Evolutionary conservation across 2,329 filamentous ascomycete species (phyloP).

Genomic region (Ceratocystis alfenasii): DNA sequence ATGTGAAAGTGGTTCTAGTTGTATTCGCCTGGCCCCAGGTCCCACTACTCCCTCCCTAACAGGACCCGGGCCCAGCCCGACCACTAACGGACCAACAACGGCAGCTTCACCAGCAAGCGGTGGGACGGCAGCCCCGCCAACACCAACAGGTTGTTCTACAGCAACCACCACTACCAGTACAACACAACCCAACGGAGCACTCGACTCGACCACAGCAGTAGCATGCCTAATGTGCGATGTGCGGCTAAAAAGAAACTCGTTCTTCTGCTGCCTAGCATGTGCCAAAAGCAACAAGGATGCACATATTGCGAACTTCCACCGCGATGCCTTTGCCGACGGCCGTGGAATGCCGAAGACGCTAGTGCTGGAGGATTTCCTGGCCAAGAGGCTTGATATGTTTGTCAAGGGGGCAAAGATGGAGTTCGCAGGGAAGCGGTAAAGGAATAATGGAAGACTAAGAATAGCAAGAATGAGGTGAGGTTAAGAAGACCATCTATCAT

Average conservation of each 20-base stretch:
- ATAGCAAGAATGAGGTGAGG: neutral
- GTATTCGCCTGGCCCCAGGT: slow-evolving; percentile 16
- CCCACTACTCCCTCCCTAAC: neutral
- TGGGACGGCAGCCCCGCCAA: neutral
- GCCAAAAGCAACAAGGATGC: slow-evolving; percentile 22
- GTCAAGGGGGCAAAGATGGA: slow-evolving; percentile 21
- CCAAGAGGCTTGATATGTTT: slow-evolving; percentile 18
- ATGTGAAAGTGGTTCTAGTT: slow-evolving; percentile 21
- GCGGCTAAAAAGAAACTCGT: slow-evolving; percentile 20
- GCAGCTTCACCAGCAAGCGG: neutral
- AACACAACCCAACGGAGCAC: neutral
- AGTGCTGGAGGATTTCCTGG: slow-evolving; percentile 19
- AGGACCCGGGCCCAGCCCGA: neutral
- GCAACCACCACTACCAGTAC: neutral
- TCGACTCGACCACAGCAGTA: slow-evolving; percentile 18
- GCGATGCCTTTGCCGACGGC: slow-evolving; percentile 17
- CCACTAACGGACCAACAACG: neutral
- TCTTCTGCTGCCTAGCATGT: slow-evolving; percentile 22
- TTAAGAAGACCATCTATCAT: neutral
- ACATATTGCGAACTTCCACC: slow-evolving; percentile 21
- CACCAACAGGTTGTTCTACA: neutral
- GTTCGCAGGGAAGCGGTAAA: slow-evolving; percentile 6
- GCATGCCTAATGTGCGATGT: slow-evolving; percentile 22
- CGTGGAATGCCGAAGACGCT: slow-evolving; percentile 22
- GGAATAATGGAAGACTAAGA: neutral